A percentile compares a stretch with the other conserved stretches of the same genome.
These are phyloP conservation scores for Viridothelium virens DNA, from an alignment of 495 filamentous ascomycete genomes.

Conservation along the genomic window DNA sequence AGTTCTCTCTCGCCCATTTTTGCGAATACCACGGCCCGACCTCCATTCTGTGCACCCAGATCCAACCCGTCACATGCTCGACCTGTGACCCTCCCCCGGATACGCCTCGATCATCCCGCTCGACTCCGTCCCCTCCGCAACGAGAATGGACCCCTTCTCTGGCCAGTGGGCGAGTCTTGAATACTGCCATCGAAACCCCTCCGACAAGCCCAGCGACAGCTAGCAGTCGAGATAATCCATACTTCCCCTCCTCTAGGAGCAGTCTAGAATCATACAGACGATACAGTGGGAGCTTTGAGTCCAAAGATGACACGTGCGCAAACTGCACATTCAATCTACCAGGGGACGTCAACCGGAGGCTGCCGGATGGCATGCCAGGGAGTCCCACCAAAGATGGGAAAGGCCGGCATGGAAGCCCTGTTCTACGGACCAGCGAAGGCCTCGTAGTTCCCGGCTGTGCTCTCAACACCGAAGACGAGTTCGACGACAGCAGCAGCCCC, in stretches of 20 bases:
- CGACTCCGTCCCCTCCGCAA: constrained; percentile 19
- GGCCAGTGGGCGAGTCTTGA: constrained; percentile 23
- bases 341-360: constrained; percentile 45
- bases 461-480: constrained; percentile 17
- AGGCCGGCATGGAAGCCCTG: constrained; percentile 48
- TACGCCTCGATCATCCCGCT: constrained; percentile 36
- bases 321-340: constrained; percentile 53
- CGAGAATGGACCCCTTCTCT: constrained; percentile 17
- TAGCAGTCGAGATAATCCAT: constrained; percentile 25
- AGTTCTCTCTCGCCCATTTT: constrained; percentile 94
- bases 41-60: constrained; percentile 90
- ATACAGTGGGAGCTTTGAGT: constrained; percentile 32
- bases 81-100: constrained; percentile 50
- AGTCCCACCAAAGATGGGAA: constrained; percentile 44
- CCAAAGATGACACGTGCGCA: constrained; percentile 50
- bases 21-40: constrained; percentile 94
- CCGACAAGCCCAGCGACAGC: constrained; percentile 48
- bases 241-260: constrained; percentile 36
- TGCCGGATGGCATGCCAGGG: constrained; percentile 48
- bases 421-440: constrained; percentile 48
- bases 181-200: constrained; percentile 50
- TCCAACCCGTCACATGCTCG: constrained; percentile 66
- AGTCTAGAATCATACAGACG: constrained; percentile 35
- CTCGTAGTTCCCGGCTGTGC: constrained; percentile 24
- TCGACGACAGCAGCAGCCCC: constrained; percentile 11